A percentile compares a stretch with the other conserved stretches of the same genome.
phyloP scores from a whole-genome alignment of 1,284 basidiomycete genomes.

The Sanghuangporus weigelae region DNA sequence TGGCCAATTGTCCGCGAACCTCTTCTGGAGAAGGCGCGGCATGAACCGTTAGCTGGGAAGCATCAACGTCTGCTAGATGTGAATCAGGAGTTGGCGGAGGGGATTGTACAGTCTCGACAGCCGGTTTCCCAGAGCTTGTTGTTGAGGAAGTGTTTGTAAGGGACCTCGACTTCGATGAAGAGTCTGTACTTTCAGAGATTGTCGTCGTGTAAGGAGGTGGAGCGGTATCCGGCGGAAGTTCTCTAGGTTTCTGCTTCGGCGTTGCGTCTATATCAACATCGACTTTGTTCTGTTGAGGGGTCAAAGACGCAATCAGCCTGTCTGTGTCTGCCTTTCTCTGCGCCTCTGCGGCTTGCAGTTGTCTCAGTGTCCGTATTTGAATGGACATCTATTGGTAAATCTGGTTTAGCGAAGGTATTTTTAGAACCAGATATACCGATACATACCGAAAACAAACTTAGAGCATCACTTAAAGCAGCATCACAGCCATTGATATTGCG shows the following conservation, averaged over 20 bases:
- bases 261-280: constrained; percentile 22
- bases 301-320: constrained; percentile 24
- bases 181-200: constrained; percentile 6
- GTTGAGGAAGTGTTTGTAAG: not conserved
- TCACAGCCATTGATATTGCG: constrained; percentile 51
- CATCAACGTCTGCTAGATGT: not conserved
- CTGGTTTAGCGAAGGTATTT: constrained; percentile 8
- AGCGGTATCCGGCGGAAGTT: constrained; percentile 22
- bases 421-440: constrained; percentile 3
- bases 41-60: constrained; percentile 11
- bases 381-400: constrained; percentile 34
- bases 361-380: constrained; percentile 56
- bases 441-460: constrained; percentile 52
- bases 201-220: constrained; percentile 25
- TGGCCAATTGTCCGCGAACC: constrained; percentile 7
- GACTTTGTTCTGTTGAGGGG: constrained; percentile 20
- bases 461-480: constrained; percentile 46
- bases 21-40: constrained; percentile 9
- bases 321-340: constrained; percentile 21
- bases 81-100: constrained; percentile 17
- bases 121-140: constrained; percentile 1
- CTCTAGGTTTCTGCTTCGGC: constrained; percentile 13
- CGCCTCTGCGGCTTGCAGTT: constrained; percentile 36
- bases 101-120: constrained; percentile 10
- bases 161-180: not conserved